Evolutionary conservation across 805 yeast genomes (phyloP).

Genomic region (Lachancea fermentati): DNA sequence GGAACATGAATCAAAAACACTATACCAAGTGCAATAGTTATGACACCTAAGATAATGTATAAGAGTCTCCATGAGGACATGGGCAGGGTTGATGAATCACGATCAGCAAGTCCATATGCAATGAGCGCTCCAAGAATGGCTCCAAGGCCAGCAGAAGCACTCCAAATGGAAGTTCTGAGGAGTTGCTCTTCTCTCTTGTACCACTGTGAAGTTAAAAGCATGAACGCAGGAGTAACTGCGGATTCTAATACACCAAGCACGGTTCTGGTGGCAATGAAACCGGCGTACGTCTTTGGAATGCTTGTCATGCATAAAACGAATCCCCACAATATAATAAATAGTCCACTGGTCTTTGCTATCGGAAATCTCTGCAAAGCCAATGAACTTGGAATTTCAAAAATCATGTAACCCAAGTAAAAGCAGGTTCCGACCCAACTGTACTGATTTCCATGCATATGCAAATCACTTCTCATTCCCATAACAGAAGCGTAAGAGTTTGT

Average conservation of each 20-base stretch:
- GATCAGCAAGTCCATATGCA: constrained; percentile 42
- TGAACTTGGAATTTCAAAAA: constrained; percentile 10
- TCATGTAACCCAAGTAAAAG: constrained; percentile 54
- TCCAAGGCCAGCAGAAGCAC: constrained; percentile 38
- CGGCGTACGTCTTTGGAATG: constrained; percentile 37
- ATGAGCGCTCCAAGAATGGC: constrained; percentile 44
- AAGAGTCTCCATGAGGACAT: constrained; percentile 52
- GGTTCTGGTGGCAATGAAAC: constrained; percentile 39
- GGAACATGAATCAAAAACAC: constrained; percentile 43
- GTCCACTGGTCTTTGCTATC: constrained; percentile 43
- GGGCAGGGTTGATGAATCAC: constrained; percentile 32
- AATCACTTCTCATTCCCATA: constrained; percentile 34
- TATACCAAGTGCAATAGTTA: constrained; percentile 45
- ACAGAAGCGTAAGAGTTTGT: constrained; percentile 37
- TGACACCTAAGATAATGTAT: constrained; percentile 50
- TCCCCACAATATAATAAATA: constrained; percentile 45
- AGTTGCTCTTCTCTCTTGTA: constrained; percentile 40
- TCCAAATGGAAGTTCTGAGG: constrained; percentile 35
- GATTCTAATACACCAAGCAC: constrained; percentile 44
- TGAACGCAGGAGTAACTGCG: constrained; percentile 46
- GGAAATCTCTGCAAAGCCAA: constrained; percentile 43
- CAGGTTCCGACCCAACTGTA: constrained; percentile 48
- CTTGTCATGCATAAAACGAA: constrained; percentile 41
- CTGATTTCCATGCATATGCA: constrained; percentile 35
- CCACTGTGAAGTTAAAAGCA: constrained; percentile 48